Percentiles rank a stretch among this genome's conserved stretches.
phyloP scores from a whole-genome alignment of 805 yeast genomes.

The Candida odintsovae region DNA sequence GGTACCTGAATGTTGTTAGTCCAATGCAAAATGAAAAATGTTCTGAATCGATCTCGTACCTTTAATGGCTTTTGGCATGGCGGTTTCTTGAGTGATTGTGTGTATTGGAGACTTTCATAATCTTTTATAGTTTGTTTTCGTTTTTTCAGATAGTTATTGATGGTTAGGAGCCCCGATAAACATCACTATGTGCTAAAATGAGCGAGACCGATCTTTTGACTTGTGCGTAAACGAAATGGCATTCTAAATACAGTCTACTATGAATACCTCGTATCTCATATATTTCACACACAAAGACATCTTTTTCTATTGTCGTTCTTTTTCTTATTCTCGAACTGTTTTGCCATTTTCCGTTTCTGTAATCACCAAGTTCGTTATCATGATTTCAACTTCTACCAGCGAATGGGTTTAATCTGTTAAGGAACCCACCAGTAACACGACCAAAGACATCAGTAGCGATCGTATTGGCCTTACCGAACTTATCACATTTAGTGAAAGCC shows the following conservation, averaged over 20 bases:
- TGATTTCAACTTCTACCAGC: background rate
- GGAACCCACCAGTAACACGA: constrained; percentile 40
- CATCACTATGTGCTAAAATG: no score
- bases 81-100: background rate
- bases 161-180: background rate
- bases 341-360: no score
- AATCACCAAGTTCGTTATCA: background rate
- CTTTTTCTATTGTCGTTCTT: no score
- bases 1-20: constrained; percentile 29
- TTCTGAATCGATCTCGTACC: constrained; percentile 25
- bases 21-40: no score
- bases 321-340: no score
- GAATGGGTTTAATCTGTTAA: constrained; percentile 39
- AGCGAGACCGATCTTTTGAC: no score
- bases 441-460: constrained; percentile 55
- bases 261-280: background rate
- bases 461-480: constrained; percentile 78
- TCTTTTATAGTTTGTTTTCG: background rate
- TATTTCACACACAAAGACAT: background rate
- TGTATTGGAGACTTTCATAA: background rate
- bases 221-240: no score
- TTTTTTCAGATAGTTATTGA: background rate
- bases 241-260: no score
- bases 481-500: constrained; percentile 90
- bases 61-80: constrained; percentile 53